Conservation (phyloP, 805 yeast species). For the Saccharomyces kudriavzevii region DNA sequence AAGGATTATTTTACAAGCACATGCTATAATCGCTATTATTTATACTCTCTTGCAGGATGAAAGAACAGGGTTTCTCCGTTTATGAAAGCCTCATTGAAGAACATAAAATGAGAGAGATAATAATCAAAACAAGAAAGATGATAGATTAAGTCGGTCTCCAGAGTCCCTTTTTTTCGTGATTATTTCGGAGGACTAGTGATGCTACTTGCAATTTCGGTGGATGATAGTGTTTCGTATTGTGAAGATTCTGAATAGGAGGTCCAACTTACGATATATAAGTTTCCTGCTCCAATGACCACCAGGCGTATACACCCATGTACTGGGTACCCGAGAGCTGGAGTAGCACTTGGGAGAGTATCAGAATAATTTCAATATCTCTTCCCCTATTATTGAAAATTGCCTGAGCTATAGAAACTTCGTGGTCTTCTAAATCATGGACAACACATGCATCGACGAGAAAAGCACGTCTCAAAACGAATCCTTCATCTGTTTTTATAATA, state of each 20-base stretch:
- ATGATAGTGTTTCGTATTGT: not conserved
- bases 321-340: conserved; percentile 37
- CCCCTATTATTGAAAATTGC: conserved; percentile 22
- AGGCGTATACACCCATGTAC: conserved; percentile 30
- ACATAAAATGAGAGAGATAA: not conserved
- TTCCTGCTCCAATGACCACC: conserved; percentile 15
- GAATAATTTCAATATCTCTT: conserved; percentile 40
- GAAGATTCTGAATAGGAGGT: not conserved
- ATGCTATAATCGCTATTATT: too few relatives aligned
- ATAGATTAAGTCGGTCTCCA: not conserved
- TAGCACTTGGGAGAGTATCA: conserved; percentile 41
- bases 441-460: conserved; percentile 58
- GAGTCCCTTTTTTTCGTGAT: not conserved
- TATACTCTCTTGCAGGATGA: too few relatives aligned
- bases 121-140: not conserved
- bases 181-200: not conserved
- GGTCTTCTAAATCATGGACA: conserved; percentile 56
- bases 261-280: not conserved
- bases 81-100: too few relatives aligned
- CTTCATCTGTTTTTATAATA: conserved; percentile 22
- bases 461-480: conserved; percentile 50
- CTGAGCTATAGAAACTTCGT: conserved; percentile 48
- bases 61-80: too few relatives aligned
- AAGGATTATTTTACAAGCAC: too few relatives aligned
- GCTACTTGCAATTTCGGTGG: not conserved